Percentiles rank a stretch among this genome's conserved stretches.
Evolutionary conservation across 495 filamentous ascomycete species (phyloP).

Genomic region (Aspergillus saccharolyticus): DNA sequence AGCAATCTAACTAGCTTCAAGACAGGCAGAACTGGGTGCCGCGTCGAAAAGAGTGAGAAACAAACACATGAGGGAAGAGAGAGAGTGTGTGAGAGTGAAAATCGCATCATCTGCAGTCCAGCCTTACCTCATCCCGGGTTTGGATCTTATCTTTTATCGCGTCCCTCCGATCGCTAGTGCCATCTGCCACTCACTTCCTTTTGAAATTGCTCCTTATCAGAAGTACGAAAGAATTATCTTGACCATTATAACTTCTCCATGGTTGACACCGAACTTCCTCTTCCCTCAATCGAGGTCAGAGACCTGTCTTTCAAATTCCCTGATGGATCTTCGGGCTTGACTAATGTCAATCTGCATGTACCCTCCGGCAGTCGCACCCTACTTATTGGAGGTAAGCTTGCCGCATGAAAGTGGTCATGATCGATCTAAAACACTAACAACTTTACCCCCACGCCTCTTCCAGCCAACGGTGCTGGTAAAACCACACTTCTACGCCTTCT

Average conservation of each 20-base stretch:
- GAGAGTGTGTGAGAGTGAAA: slow-evolving; percentile 3
- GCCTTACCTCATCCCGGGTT: background rate
- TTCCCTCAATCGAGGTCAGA: slow-evolving; percentile 61
- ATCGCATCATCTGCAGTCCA: slow-evolving; percentile 1
- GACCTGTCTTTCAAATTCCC: slow-evolving; percentile 86
- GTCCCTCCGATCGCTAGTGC: too few relatives aligned
- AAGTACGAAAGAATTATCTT: too few relatives aligned
- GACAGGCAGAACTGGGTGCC: background rate
- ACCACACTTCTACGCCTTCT: slow-evolving; percentile 88
- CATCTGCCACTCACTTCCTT: too few relatives aligned
- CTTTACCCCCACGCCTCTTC: too few relatives aligned
- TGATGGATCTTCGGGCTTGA: slow-evolving; percentile 69
- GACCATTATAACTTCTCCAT: too few relatives aligned
- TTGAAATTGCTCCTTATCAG: too few relatives aligned
- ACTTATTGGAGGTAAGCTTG: slow-evolving; percentile 74
- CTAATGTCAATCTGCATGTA: slow-evolving; percentile 64
- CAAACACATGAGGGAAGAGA: background rate
- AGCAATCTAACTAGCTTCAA: background rate
- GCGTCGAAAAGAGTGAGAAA: background rate
- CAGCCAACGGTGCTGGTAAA: slow-evolving; percentile 95
- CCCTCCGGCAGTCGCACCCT: slow-evolving; percentile 82
- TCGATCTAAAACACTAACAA: background rate
- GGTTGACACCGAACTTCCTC: slow-evolving; percentile 13
- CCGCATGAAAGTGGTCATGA: background rate
- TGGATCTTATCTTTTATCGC: too few relatives aligned